phyloP scores from a whole-genome alignment of 2,329 filamentous ascomycete species.

The Daldinia sp. region DNA sequence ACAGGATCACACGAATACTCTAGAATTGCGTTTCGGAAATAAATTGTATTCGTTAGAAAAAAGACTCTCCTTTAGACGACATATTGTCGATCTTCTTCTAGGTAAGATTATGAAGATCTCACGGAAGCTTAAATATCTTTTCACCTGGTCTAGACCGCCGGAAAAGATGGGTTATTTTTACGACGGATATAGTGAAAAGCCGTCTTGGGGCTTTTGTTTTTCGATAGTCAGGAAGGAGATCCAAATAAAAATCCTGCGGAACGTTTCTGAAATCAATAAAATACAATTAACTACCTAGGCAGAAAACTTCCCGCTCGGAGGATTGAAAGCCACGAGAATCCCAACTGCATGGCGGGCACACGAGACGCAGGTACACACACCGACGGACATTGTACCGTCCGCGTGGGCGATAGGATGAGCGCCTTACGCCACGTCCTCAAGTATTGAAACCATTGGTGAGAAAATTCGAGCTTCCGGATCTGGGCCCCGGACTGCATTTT shows the following conservation, averaged over 20 bases:
- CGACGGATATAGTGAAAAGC: constrained; percentile 13
- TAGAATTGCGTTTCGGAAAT: constrained; percentile 14
- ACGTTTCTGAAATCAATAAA: constrained; percentile 7
- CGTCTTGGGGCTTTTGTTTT: constrained; percentile 23
- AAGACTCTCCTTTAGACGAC: constrained; percentile 2
- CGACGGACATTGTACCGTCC: constrained; percentile 7
- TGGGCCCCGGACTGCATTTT: constrained; percentile 17
- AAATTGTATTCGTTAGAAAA: neutral
- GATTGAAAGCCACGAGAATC: constrained; percentile 36
- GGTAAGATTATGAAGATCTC: constrained; percentile 23
- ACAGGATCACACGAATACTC: neutral
- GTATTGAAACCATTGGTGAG: constrained; percentile 23
- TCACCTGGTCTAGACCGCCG: constrained; percentile 17
- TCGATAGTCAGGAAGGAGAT: constrained; percentile 39
- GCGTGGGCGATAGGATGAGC: constrained; percentile 21
- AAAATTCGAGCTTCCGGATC: constrained; percentile 30
- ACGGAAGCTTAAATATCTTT: constrained; percentile 19
- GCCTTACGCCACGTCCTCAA: constrained; percentile 27
- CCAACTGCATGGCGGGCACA: constrained; percentile 27
- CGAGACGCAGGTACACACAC: constrained; percentile 38
- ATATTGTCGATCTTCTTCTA: constrained; percentile 28
- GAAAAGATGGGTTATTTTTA: constrained; percentile 26
- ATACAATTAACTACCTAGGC: neutral
- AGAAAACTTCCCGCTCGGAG: constrained; percentile 11
- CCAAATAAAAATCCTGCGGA: constrained; percentile 18